Conservation (phyloP, 192 early-diverging fungal genomes). For the Umbelopsis vinacea region DNA sequence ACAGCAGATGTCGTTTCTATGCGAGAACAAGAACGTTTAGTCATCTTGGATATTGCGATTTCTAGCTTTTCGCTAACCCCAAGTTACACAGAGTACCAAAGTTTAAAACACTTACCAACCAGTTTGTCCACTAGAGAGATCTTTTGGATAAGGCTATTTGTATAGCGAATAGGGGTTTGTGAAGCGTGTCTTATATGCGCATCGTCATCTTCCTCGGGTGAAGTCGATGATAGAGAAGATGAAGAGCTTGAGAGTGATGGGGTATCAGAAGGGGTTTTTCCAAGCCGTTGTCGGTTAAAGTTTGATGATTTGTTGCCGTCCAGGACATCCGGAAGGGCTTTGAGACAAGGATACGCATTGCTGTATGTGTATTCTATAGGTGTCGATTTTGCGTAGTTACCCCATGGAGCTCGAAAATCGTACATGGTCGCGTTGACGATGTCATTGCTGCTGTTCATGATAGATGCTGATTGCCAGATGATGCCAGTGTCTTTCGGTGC, state of each 20-base stretch:
- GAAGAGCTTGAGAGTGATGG: slow-evolving; percentile 4
- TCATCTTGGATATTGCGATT: not conserved
- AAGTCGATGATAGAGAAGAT: not conserved
- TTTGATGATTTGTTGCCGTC: not conserved
- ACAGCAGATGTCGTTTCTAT: slow-evolving; percentile 20
- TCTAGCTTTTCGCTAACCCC: not conserved
- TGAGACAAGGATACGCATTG: not conserved
- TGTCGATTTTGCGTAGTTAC: too few species aligned
- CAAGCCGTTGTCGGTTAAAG: not conserved
- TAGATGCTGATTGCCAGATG: not conserved
- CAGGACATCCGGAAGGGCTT: not conserved
- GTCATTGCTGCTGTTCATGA: not conserved
- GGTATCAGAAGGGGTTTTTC: not conserved
- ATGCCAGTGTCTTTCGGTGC: too few species aligned
- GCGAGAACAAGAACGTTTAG: not conserved
- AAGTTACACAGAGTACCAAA: slow-evolving; percentile 11
- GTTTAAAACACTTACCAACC: not conserved
- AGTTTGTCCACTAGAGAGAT: slow-evolving; percentile 17
- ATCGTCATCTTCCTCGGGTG: slow-evolving; percentile 1
- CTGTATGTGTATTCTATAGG: not conserved
- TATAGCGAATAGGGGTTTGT: not conserved
- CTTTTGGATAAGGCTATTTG: slow-evolving; percentile 1
- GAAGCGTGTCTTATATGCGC: not conserved
- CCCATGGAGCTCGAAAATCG: not conserved
- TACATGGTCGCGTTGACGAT: not conserved